Base-by-base conservation (phyloP, 2,329 filamentous ascomycete genomes). In the Harringtonia lauricola region DNA sequence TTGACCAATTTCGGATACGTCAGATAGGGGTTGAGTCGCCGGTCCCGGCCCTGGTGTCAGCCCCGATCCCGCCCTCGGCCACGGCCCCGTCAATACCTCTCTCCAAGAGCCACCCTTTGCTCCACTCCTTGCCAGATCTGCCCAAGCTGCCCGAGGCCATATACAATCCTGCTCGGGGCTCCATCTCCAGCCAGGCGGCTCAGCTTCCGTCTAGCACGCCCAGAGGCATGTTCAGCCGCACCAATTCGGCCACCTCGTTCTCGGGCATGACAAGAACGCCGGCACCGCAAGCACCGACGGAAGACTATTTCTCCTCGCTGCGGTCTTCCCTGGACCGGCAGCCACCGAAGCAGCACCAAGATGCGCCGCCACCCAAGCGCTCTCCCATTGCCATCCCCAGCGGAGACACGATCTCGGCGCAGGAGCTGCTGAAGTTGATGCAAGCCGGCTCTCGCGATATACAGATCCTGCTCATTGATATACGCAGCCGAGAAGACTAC, bases 381-480 rank as follows among this genome's bases (percentile, higher is more conserved):
- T 63, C 58, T 3, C 55, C 57, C 7, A 60, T 70, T 67, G 52
- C 71, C 64, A 49, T 79, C 58, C 58, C 82, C 60, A 57, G 70
- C 61, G 57, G 75, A 8, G 64, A 72, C 65, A 59, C 59, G 0
- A 81, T 95, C 34, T 77, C 74, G 3, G 76, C 83, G 0, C 72
- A 83, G 45, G 78, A 83, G 43, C 70, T 98, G 2, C 74, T 81
- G 47, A 74, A 81, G 38, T 83, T 83, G 44, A 76, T 94, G 56
- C 70, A 72, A 44, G 67, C 70, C 46, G 62, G 61, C 0, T 59
- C 68, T 14, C 55, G 63, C 55, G 52, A 72, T 57, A 47, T 87
- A 64, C 64, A 79, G 63, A 71, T 95, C 21, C 65, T 98, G 13
- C 60, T 96, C 21, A 87, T 98, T 51, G 92, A 98, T 60, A 79